These are phyloP conservation scores for Magnolia kwangsiensis DNA, from an alignment of 164 flowering plant species.

Conservation along the genomic window DNA sequence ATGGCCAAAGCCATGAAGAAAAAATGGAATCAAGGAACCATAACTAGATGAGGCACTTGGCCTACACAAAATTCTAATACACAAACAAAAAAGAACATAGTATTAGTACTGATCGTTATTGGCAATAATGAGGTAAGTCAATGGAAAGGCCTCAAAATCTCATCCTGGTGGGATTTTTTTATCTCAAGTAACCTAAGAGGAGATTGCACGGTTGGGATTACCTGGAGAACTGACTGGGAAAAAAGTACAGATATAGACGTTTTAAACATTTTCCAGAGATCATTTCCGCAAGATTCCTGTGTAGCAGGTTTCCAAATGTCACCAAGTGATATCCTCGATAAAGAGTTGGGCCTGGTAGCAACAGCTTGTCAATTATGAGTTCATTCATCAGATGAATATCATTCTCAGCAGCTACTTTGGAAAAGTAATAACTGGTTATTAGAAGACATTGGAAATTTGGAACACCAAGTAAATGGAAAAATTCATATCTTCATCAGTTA, in stretches of 20 bases:
- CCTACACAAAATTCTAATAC: not conserved
- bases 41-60: not conserved
- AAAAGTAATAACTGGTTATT: not conserved
- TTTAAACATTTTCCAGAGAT: slow-evolving; percentile 65
- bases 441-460: not conserved
- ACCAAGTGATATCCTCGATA: slow-evolving; percentile 81
- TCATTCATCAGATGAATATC: slow-evolving; percentile 6
- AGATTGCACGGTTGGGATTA: slow-evolving; percentile 20
- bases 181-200: not conserved
- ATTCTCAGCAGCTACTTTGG: not conserved
- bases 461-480: not conserved
- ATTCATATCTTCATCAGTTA: not conserved
- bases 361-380: slow-evolving; percentile 12
- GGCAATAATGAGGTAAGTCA: not conserved
- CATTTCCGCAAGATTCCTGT: slow-evolving; percentile 57
- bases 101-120: too few species aligned
- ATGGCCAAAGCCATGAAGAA: not conserved
- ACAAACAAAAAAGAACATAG: too few species aligned
- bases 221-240: slow-evolving; percentile 81
- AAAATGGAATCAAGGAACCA: not conserved
- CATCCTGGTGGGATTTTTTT: not conserved
- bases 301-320: slow-evolving; percentile 93
- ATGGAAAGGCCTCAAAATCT: not conserved
- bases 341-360: slow-evolving; percentile 59
- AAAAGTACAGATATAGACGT: slow-evolving; percentile 67